These are phyloP conservation scores for Euryodendron excelsum DNA, from an alignment of 148 eudicot genomes.

Conservation along the genomic window DNA sequence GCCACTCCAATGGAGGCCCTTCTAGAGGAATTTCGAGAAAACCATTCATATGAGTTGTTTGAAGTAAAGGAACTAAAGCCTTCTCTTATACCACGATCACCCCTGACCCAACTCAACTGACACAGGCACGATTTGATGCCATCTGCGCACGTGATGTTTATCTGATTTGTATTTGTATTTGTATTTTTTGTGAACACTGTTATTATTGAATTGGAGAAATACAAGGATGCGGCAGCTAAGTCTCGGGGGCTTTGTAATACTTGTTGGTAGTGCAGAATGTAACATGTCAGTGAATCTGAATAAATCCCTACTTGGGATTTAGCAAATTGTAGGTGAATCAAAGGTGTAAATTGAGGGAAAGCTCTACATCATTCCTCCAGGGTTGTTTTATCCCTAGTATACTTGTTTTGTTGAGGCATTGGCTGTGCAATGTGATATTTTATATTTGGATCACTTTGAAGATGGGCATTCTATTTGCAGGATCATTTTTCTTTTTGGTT, in stretches of 20 bases:
- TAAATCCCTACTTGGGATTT: conserved; percentile 67
- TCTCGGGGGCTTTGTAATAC: background rate
- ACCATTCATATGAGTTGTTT: conserved; percentile 65
- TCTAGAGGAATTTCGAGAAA: conserved; percentile 79
- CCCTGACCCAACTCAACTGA: conserved; percentile 66
- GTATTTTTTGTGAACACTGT: conserved; percentile 25
- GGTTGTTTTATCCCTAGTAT: background rate
- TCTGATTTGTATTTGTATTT: conserved; percentile 26
- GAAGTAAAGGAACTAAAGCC: conserved; percentile 64
- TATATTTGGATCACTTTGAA: background rate
- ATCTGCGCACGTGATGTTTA: conserved; percentile 1
- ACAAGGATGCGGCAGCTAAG: conserved; percentile 12
- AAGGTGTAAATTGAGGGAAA: conserved; percentile 11
- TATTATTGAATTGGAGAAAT: conserved; percentile 16
- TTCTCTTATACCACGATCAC: conserved; percentile 77
- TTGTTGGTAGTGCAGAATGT: conserved; percentile 13
- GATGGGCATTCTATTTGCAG: background rate
- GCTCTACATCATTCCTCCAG: background rate
- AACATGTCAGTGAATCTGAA: conserved; percentile 8
- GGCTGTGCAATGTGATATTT: conserved; percentile 6
- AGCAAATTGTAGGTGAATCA: conserved; percentile 15
- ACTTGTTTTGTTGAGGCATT: conserved; percentile 1
- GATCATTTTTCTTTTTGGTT: no score
- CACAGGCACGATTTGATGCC: conserved; percentile 5
- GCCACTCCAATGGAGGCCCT: conserved; percentile 88